phyloP scores from a whole-genome alignment of 2,329 filamentous ascomycete species.

The Ophiosphaerella herpotricha region DNA sequence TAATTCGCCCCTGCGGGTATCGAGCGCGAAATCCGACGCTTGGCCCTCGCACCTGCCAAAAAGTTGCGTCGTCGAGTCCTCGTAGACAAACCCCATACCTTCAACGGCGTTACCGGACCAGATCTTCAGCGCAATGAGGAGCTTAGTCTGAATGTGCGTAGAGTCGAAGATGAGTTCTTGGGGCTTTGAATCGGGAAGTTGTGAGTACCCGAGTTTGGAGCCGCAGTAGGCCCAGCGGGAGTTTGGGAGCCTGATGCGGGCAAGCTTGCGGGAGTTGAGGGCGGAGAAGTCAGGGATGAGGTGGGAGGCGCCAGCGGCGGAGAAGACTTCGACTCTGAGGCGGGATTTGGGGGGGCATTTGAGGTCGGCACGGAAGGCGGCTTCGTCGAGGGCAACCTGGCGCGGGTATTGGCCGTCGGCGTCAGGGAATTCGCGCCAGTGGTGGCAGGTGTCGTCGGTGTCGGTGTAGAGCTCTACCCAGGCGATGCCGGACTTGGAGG shows the following conservation, averaged over 20 bases:
- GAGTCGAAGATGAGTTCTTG: slow-evolving; percentile 77
- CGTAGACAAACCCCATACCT: slow-evolving; percentile 90
- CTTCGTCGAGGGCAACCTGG: slow-evolving; percentile 75
- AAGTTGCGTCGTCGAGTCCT: slow-evolving; percentile 80
- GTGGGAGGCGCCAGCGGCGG: slow-evolving; percentile 72
- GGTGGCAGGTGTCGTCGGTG: slow-evolving; percentile 77
- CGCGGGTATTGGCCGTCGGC: slow-evolving; percentile 65
- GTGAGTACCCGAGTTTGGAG: slow-evolving; percentile 72
- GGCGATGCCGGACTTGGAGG: slow-evolving; percentile 79
- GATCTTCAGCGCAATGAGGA: slow-evolving; percentile 74
- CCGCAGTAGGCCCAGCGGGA: slow-evolving; percentile 76
- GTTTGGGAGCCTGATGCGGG: slow-evolving; percentile 74
- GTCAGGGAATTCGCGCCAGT: slow-evolving; percentile 79
- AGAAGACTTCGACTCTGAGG: slow-evolving; percentile 74
- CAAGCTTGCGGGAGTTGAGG: slow-evolving; percentile 68
- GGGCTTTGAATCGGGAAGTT: slow-evolving; percentile 70
- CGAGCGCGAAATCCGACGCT: slow-evolving; percentile 75
- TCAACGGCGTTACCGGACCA: slow-evolving; percentile 79
- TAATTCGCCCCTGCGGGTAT: slow-evolving; percentile 82
- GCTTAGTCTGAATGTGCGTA: slow-evolving; percentile 65
- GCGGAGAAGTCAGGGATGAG: slow-evolving; percentile 76
- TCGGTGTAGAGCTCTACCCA: slow-evolving; percentile 83
- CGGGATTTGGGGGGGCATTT: slow-evolving; percentile 72
- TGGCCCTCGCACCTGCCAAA: slow-evolving; percentile 83
- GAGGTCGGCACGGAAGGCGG: slow-evolving; percentile 75